Conservation (phyloP, 768 basidiomycete genomes). For the Lactarius evosmus region DNA sequence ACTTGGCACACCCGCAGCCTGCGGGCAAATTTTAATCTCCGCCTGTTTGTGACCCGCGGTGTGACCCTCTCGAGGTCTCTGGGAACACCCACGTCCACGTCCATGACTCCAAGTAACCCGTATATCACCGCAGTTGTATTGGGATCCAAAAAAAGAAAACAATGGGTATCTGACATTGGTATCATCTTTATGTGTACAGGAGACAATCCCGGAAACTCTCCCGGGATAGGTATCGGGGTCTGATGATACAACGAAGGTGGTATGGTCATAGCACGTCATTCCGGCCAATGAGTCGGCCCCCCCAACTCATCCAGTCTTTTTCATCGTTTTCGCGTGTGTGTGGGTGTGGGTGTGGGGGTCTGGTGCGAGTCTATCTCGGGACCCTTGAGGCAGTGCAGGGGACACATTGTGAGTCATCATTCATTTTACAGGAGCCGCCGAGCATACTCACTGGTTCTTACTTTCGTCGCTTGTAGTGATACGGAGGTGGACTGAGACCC, state of each 20-base stretch:
- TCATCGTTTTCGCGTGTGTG: neutral
- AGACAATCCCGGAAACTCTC: neutral
- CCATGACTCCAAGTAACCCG: neutral
- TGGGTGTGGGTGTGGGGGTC: neutral
- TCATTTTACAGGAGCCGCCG: neutral
- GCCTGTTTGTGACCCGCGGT: neutral
- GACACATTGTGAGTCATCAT: neutral
- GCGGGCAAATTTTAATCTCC: neutral
- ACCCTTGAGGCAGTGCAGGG: neutral
- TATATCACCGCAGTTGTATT: constrained; percentile 8
- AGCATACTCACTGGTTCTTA: constrained; percentile 10
- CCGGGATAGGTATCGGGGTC: constrained; percentile 17
- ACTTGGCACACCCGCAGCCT: neutral
- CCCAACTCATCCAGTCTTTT: neutral
- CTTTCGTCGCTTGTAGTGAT: constrained; percentile 24
- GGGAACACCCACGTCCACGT: neutral
- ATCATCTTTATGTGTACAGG: constrained; percentile 22
- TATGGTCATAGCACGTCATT: constrained; percentile 21
- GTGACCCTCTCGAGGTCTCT: neutral
- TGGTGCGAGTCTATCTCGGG: neutral
- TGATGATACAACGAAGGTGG: constrained; percentile 18
- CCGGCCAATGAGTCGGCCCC: neutral
- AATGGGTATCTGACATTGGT: constrained; percentile 25
- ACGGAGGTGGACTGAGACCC: constrained; percentile 28
- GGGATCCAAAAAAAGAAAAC: constrained; percentile 3